Percentiles rank a stretch among this genome's conserved stretches.
Conservation (phyloP, 2,329 filamentous ascomycete species). For the Fusarium penzigii region DNA sequence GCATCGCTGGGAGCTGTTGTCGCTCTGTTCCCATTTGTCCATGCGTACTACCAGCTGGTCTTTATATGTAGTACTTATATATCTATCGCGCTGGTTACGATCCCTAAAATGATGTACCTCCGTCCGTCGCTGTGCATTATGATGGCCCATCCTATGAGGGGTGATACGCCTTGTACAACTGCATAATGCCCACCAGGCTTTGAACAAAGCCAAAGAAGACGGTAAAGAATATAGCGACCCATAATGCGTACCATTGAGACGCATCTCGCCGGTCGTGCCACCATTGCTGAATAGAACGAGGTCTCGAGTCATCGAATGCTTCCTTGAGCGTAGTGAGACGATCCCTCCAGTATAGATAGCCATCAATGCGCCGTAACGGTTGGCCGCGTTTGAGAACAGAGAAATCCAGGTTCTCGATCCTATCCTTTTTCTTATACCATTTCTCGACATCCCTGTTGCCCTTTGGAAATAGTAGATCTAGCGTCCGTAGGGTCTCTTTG, state of each 20-base stretch:
- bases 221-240: constrained; percentile 4
- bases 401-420: not conserved
- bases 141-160: too few species aligned
- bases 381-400: not conserved
- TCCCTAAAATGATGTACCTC: too few species aligned
- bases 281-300: constrained; percentile 1
- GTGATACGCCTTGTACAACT: not conserved
- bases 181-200: not conserved
- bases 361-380: constrained; percentile 1
- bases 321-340: not conserved
- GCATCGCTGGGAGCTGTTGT: too few species aligned
- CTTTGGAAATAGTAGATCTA: constrained; percentile 5
- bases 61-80: too few species aligned
- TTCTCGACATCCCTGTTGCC: not conserved
- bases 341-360: constrained; percentile 1
- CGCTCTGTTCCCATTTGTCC: too few species aligned
- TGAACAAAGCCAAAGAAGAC: constrained; percentile 3
- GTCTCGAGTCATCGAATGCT: constrained; percentile 1
- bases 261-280: constrained; percentile 6
- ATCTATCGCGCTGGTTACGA: too few species aligned
- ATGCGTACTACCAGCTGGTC: too few species aligned
- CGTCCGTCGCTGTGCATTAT: too few species aligned
- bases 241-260: constrained; percentile 4
- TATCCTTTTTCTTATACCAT: constrained; percentile 4
- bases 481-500: constrained; percentile 4